Base-by-base conservation (phyloP, 2,329 filamentous ascomycete species). In the Colletotrichum orchidophilum region DNA sequence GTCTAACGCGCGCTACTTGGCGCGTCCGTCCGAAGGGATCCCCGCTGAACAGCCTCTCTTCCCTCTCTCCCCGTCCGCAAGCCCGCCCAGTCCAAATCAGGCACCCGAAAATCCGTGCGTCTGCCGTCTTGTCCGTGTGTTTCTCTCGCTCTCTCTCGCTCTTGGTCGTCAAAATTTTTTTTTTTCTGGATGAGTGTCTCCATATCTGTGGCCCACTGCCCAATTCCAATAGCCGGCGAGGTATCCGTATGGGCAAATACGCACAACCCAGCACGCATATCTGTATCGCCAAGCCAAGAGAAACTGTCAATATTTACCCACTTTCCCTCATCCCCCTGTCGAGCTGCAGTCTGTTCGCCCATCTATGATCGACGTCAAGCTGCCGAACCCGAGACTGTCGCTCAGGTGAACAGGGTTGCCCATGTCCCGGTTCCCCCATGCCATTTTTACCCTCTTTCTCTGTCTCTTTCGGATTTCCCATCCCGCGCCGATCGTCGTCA, bases 311-410 rank as follows among this genome's bases (percentile, higher is more conserved):
- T 53, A 24, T 26, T 53, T 13, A 26, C n/a, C 59, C 59, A 52
- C 59, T 39, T 52, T 46, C 21, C 15, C 39, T n/a, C 35, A 52
- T 33, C 50, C 57, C 63, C 57, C 52, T 61, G 68, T 29, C 55
- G 9, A 50, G 27, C 46, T 53, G 39, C 50, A 58, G 27, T 49
- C 59, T 46, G 29, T 61, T 61, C 67, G 68, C 58, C 29, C 52
- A 53, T 52, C 64, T 42, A 52, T 68, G 64, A 68, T 71, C 58
- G 64, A 62, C 55, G 26, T 61, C 64, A 53, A 61, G 54, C 42
- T 68, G 63, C 68, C 57, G 52, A 59, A 68, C 33, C 58, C 68
- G 68, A 70, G 62, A 59, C 63, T 63, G 21, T 53, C 26, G 26
- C 50, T 53, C 21, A 27, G 57, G 29, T 49, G 42, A 29, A 46